Conservation (phyloP, 2,329 filamentous ascomycete species). For the Alternaria sp. region DNA sequence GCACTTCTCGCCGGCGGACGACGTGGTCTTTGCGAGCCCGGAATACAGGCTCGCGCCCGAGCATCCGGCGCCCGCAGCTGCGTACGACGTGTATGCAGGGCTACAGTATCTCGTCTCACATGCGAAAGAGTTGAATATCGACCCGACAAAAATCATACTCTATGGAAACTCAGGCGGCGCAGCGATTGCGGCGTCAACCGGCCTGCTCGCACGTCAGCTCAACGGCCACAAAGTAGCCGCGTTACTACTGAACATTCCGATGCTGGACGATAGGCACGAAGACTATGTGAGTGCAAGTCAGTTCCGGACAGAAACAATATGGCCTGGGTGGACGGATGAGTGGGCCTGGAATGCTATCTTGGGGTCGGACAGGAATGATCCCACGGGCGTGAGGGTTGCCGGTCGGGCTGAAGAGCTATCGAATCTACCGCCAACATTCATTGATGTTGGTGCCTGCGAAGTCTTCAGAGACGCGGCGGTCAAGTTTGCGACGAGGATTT, state of each 20-base stretch:
- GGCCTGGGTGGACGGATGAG: conserved; percentile 51
- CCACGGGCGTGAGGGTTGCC: too few species aligned
- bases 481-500: background rate
- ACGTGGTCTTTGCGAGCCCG: conserved; percentile 28
- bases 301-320: conserved; percentile 44
- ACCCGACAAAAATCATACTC: too few species aligned
- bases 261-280: conserved; percentile 56
- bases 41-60: conserved; percentile 58
- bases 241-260: conserved; percentile 58
- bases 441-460: background rate
- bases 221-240: conserved; percentile 37
- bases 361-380: background rate
- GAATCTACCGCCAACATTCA: background rate
- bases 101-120: conserved; percentile 44
- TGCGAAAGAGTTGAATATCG: conserved; percentile 28
- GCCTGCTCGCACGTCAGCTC: conserved; percentile 50
- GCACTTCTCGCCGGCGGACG: conserved; percentile 25
- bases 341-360: conserved; percentile 50
- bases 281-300: conserved; percentile 44
- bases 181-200: conserved; percentile 41
- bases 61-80: conserved; percentile 46
- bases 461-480: background rate
- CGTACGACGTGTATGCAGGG: conserved; percentile 42
- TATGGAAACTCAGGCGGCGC: too few species aligned
- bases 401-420: too few species aligned